Percentiles rank a stretch among this genome's conserved stretches.
Evolutionary conservation across 345 rosid genomes (phyloP).

Genomic region (Euclidium syriacum): DNA sequence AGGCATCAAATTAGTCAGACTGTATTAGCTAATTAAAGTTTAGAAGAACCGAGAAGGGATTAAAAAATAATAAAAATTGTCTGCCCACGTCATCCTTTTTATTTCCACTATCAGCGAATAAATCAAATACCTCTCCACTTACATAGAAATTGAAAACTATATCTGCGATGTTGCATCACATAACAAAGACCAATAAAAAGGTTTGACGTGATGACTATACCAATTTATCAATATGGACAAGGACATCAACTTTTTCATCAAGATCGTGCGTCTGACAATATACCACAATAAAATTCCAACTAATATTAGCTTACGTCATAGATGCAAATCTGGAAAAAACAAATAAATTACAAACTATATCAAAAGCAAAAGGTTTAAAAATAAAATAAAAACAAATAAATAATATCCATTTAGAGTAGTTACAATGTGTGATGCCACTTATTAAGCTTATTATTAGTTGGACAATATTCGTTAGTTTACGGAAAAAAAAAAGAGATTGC

Average conservation of each 20-base stretch:
- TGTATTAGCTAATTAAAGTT: constrained; percentile 19
- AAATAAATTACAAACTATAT: background rate
- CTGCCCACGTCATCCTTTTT: background rate
- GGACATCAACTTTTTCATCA: background rate
- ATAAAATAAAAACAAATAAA: background rate
- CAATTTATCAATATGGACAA: constrained; percentile 8
- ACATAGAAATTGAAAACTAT: background rate
- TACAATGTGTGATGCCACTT: background rate
- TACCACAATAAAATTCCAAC: constrained; percentile 15
- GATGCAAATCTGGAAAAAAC: constrained; percentile 5
- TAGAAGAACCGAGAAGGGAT: background rate
- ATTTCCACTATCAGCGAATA: constrained; percentile 20
- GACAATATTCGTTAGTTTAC: background rate
- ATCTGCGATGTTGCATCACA: constrained; percentile 14
- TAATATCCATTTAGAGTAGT: background rate
- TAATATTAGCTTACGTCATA: constrained; percentile 23
- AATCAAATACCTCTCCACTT: constrained; percentile 11
- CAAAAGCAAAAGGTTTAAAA: background rate
- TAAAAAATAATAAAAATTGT: background rate
- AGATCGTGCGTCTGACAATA: constrained; percentile 28
- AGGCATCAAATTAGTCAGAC: constrained; percentile 15
- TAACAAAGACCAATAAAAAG: constrained; percentile 13
- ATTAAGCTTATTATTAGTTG: background rate
- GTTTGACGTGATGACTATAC: constrained; percentile 14
- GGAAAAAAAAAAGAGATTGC: constrained; percentile 11